Base-by-base conservation (phyloP, 495 filamentous ascomycete species). In the Penicillium steckii region DNA sequence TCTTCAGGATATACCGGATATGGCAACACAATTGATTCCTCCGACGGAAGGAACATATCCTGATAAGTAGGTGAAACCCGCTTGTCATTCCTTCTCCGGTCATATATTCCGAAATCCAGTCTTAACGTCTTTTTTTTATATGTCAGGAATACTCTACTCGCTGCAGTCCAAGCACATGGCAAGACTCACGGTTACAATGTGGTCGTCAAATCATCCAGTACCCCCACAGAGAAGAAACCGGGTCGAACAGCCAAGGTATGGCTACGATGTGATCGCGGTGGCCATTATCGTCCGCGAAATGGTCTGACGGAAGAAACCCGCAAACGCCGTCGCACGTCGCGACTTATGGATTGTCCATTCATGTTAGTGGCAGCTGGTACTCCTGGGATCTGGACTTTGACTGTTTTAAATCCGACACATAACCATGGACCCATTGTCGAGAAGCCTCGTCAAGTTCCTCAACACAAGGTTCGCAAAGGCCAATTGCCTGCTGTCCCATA, bases 401-500 rank as follows among this genome's bases (percentile, higher is more conserved):
- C 65, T 7, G 73, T 78, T 10, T 50, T 75, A 29, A 72, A 75
- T 50, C 57, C 72, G 13, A 71, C 68, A 1, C 74, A 78, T 44
- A 78, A 78, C 30, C 74, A 78, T 50, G 74, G 73, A 12, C 73
- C 74, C 8, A 56, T 74, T 9, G 37, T 73, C 25, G 74, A 78
- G 40, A 69, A 70, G 48, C 66, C 72, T 22, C 70, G 70, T 6
- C 69, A 70, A 38, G 57, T 66, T 22, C 61, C 67, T 57, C 73
- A 77, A 41, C 71, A 72, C 19, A 74, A 73, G 52, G 69, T 74
- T 33, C 71, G 74, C 26, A 76, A 76, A 48, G 74, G 75, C 24
- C 74, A 75, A 50, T 59, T 81, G 27, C 67, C 72, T 8, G 75
- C 80, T 0, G 50, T 59, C 1, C 84, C 84, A 23, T 87, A 87